Conservation (phyloP, 2,329 filamentous ascomycete species). For the Chaetomium olivaceum region DNA sequence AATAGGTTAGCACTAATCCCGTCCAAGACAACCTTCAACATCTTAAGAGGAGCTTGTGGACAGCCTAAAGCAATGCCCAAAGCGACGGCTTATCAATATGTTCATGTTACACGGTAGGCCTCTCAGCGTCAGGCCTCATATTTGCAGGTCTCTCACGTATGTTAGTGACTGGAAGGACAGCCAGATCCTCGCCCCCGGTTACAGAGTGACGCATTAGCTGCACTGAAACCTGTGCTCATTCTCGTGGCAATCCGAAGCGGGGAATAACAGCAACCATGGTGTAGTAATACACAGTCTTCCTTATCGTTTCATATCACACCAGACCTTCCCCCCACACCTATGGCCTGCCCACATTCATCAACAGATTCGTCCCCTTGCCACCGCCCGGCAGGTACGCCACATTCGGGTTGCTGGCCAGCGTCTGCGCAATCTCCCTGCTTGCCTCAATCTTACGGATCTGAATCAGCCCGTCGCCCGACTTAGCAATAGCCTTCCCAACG, state of each 20-base stretch:
- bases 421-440: constrained; percentile 90
- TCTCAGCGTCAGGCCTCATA: no score
- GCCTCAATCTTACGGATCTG: constrained; percentile 98
- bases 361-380: constrained; percentile 60
- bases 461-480: constrained; percentile 89
- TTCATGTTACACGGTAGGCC: neutral
- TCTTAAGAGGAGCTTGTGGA: neutral
- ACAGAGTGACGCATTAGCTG: neutral
- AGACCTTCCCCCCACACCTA: constrained; percentile 31
- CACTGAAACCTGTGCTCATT: constrained; percentile 19
- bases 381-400: constrained; percentile 90
- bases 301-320: constrained; percentile 11
- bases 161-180: neutral
- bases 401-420: constrained; percentile 86
- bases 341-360: constrained; percentile 54
- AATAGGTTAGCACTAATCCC: no score
- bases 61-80: neutral
- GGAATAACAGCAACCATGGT: constrained; percentile 30
- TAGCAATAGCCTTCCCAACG: constrained; percentile 90
- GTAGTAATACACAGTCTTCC: constrained; percentile 32
- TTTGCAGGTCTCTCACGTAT: neutral
- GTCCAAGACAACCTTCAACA: neutral
- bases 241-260: constrained; percentile 30
- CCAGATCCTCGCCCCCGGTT: neutral
- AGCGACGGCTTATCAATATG: neutral